Base-by-base conservation (phyloP, 306 rosid species). In the Sechiopsis laciniata region DNA sequence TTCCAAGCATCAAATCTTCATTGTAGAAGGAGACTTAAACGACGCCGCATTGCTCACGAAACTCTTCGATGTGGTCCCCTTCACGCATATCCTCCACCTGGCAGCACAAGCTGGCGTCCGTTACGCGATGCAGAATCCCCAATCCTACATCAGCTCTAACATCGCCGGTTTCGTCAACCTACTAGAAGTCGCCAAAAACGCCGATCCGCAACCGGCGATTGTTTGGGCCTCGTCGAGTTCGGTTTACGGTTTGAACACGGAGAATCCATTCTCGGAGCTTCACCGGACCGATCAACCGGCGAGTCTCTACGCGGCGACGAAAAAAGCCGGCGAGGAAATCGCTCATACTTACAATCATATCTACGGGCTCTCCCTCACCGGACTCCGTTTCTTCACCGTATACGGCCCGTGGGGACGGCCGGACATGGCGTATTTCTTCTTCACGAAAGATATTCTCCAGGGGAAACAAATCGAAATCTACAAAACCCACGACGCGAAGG, bases 51-150 rank as follows among this genome's bases (percentile, higher is more conserved):
- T 93, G 75, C 82, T 93, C 0, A 8, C 80, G 0, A 90, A 93
- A 55, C 94, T 93, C 7, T 90, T 93, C 81, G 98, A 93, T n/a
- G 87, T 93, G 0, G 94, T 93, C 2, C 87, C 96, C 0, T 87
- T 93, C 75, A 87, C 96, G 0, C 98, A 93, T 82, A 74, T 93
- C 74, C 96, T 93, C 66, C 98, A 93, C 79, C 66, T 93, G 0
- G 98, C 98, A 0, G 97, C 98, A 0, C 98, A 93, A 55, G 98
- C 98, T 0, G 98, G 98, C 0, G 98, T 93, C 17, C 94, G 97
- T 9, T 93, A 93, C 81, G 98, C 97, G 32, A 93, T 93, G 98
- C 84, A 88, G 78, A 91, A 91, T 46, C 97, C 97, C 0, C 97
- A 92, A 48, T 89, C 96, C 0, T 92, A 92, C 56, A 55, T 92